Base-by-base conservation (phyloP, 768 basidiomycete species). In the Hericium erinaceus region DNA sequence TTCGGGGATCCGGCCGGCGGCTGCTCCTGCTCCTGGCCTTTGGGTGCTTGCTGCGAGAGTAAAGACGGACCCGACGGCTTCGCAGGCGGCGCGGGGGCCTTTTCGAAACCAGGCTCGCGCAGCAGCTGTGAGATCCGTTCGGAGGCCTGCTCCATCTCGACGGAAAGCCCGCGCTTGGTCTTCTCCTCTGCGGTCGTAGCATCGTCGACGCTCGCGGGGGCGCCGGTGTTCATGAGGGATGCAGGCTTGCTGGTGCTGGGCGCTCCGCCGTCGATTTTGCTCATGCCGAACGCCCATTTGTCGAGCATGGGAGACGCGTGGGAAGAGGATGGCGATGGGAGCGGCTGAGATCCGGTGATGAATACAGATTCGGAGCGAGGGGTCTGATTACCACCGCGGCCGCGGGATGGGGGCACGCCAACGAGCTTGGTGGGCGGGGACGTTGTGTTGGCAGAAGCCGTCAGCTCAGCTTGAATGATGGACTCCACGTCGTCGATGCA, bases 401-500 rank as follows among this genome's bases (percentile, higher is more conserved):
- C 95, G 63, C 92, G 92, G 39, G 86, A 87, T 0, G 90, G 91
- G 0, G 95, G 95, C 0, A 99, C 95, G 50, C 95, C 95, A 54
- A 95, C 86, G 49, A 99, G 79, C 60, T 86, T 87, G 1, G 83
- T 81, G 10, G 67, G 75, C 58, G 59, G 74, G 55, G 61, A 75
- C 62, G 62, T 73, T 39, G 62, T 74, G 20, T 80, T 76, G 41
- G 75, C 77, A 6, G 80, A 75, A 60, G 76, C 70, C 16, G 82
- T 81, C 55, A 94, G 75, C 69, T 97, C 94, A 24, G 89, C 76
- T 58, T 85, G 81, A 53, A 98, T 95, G 68, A 98, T 92, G 16
- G 83, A 76, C 66, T 98, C 95, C 63, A 98, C 95, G 67, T 98
- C 90, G 67, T 98, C 95, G 65, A 98, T 98, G 72, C 84, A 87